A percentile compares a stretch with the other conserved stretches of the same genome.
Conservation (phyloP, 2,329 filamentous ascomycete genomes). For the Didymella lethalis region DNA sequence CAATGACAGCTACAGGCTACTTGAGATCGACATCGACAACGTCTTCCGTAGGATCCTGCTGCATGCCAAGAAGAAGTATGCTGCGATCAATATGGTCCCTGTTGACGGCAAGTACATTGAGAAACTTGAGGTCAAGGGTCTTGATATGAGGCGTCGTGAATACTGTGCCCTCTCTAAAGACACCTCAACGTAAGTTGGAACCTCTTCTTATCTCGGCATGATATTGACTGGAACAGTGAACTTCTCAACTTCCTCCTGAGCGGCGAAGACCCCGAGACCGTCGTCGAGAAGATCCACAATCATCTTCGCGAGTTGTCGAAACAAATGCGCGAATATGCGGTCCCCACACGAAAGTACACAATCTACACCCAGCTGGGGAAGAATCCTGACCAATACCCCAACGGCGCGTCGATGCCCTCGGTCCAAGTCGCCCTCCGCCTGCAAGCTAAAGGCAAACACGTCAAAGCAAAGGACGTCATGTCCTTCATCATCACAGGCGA, state of each 20-base stretch:
- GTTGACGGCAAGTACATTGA: constrained; percentile 88
- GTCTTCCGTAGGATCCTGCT: constrained; percentile 91
- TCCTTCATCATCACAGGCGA: constrained; percentile 88
- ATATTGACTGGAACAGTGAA: constrained; percentile 57
- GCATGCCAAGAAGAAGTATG: constrained; percentile 99
- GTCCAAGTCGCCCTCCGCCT: constrained; percentile 94
- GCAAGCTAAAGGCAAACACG: constrained; percentile 81
- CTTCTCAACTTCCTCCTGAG: constrained; percentile 95
- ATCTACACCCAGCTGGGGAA: constrained; percentile 99
- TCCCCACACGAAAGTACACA: constrained; percentile 87
- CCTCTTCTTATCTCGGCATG: not conserved
- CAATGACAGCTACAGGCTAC: constrained; percentile 88
- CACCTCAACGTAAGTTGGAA: constrained; percentile 70
- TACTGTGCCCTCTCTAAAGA: constrained; percentile 97
- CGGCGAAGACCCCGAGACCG: constrained; percentile 87
- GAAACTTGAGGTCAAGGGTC: constrained; percentile 96
- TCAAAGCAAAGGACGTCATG: constrained; percentile 95
- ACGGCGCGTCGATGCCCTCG: constrained; percentile 93
- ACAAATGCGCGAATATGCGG: constrained; percentile 82
- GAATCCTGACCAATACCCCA: constrained; percentile 89
- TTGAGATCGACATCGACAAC: constrained; percentile 99
- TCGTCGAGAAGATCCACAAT: constrained; percentile 90
- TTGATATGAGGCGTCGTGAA: constrained; percentile 97
- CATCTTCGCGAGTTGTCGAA: constrained; percentile 84
- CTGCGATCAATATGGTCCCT: constrained; percentile 91